Evolutionary conservation across 2,329 filamentous ascomycete genomes (phyloP).

Genomic region (Diplodia seriata): DNA sequence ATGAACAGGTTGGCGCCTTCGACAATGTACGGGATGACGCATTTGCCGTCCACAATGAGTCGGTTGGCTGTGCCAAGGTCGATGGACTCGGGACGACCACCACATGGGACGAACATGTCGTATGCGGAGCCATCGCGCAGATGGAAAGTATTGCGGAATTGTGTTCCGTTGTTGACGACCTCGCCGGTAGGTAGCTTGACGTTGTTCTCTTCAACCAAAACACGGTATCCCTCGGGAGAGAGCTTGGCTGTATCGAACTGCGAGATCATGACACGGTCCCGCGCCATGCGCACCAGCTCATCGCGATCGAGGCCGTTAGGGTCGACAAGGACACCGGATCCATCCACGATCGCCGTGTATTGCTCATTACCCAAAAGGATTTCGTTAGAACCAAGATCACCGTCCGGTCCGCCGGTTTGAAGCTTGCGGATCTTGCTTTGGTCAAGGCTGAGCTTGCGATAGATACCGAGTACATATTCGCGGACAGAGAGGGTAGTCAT

Average conservation of each 20-base stretch:
- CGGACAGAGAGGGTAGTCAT: constrained; percentile 98
- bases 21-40: constrained; percentile 89
- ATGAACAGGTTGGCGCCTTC: constrained; percentile 99
- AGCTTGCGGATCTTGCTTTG: constrained; percentile 86
- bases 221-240: constrained; percentile 85
- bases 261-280: constrained; percentile 85
- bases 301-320: constrained; percentile 84
- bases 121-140: constrained; percentile 73
- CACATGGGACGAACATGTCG: constrained; percentile 93
- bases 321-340: constrained; percentile 91
- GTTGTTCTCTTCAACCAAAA: constrained; percentile 90
- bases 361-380: constrained; percentile 96
- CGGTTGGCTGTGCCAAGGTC: constrained; percentile 86
- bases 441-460: constrained; percentile 92
- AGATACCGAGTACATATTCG: constrained; percentile 95
- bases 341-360: constrained; percentile 95
- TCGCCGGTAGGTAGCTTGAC: constrained; percentile 88
- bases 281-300: constrained; percentile 84
- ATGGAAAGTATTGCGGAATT: constrained; percentile 98
- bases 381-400: constrained; percentile 96
- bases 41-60: constrained; percentile 89
- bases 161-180: constrained; percentile 84
- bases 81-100: constrained; percentile 94
- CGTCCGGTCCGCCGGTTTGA: constrained; percentile 96
- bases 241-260: constrained; percentile 86